Base-by-base conservation (phyloP, 2,329 filamentous ascomycete species). In the Setomelanomma holmii region DNA sequence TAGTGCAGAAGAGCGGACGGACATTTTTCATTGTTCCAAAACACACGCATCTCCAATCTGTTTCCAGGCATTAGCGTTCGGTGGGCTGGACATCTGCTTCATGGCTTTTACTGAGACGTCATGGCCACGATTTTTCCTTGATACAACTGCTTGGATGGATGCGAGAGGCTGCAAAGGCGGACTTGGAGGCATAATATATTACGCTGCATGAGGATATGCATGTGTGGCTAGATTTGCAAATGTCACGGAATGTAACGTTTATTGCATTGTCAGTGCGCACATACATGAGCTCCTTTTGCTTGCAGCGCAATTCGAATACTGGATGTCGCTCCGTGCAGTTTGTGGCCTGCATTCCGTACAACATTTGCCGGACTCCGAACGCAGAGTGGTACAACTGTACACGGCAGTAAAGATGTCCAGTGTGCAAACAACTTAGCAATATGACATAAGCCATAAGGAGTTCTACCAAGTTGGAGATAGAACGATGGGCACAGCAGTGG, bases 51-150 rank as follows among this genome's bases (percentile, higher is more conserved):
- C 38, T 51, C 14, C 44, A 45, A 20, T 45, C 35, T 38, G 22
- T 19, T 51, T 44, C 43, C 41, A 41, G 33, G 56, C 58, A 61
- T 60, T 52, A 47, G 55, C 58, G 47, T 46, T 45, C 27, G 42
- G 48, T 38, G 39, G 51, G 48, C 46, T 41, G 49, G 36, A 47
- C 14, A 45, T 42, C 40, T 20, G 40, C 23, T 49, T 55, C 16
- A 36, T 43, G 17, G 23, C 22, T 51, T 40, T 43, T 14, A 20
- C 35, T 30, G 33, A 38, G 12, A 49, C 43, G 16, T 49, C 45
- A 40, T 47, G 21, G 35, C 30, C 16, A 36, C 51, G 30, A 51
- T 34, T 35, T 40, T 39, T 14, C 22, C n/a, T 39, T 10, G 27
- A n/a, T n/a, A n/a, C n/a, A n/a, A n/a, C n/a, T 14, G 14, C 27